Evolutionary conservation across 345 rosid genomes (phyloP).

Genomic region (Noccaea bulbosa): DNA sequence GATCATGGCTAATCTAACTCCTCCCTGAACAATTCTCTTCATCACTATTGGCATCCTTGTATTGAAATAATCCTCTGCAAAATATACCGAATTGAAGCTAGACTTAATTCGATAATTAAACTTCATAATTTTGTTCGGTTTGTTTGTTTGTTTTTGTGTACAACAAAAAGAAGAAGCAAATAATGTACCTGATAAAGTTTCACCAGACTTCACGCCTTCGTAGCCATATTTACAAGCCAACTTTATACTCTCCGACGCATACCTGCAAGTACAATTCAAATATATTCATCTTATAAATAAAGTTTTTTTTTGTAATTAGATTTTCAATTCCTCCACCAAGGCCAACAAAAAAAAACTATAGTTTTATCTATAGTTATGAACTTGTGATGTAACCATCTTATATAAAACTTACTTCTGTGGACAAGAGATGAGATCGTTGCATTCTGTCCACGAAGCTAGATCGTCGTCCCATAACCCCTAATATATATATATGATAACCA

Average conservation of each 20-base stretch:
- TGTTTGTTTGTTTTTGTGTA: background rate
- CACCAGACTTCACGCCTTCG: conserved; percentile 69
- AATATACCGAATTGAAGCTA: background rate
- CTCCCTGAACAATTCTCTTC: conserved; percentile 95
- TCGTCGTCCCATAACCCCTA: conserved; percentile 91
- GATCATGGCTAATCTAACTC: conserved; percentile 85
- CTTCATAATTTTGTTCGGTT: background rate
- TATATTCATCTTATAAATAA: background rate
- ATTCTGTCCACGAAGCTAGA: conserved; percentile 70
- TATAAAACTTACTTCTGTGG: conserved; percentile 59
- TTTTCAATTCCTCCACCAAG: background rate
- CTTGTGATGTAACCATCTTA: background rate
- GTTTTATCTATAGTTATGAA: background rate
- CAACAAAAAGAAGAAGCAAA: conserved; percentile 14
- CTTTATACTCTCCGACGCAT: conserved; percentile 80
- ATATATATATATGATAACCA: background rate
- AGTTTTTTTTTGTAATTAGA: background rate
- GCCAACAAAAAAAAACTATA: background rate
- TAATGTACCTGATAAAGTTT: conserved; percentile 65
- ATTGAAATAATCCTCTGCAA: conserved; percentile 81
- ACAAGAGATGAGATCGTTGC: conserved; percentile 68
- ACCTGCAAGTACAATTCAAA: conserved; percentile 41
- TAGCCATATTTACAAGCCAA: conserved; percentile 95
- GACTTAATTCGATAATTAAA: background rate
- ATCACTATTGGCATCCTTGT: conserved; percentile 86